Evolutionary conservation across 306 rosid genomes (phyloP).

Genomic region (Prosopis cineraria): DNA sequence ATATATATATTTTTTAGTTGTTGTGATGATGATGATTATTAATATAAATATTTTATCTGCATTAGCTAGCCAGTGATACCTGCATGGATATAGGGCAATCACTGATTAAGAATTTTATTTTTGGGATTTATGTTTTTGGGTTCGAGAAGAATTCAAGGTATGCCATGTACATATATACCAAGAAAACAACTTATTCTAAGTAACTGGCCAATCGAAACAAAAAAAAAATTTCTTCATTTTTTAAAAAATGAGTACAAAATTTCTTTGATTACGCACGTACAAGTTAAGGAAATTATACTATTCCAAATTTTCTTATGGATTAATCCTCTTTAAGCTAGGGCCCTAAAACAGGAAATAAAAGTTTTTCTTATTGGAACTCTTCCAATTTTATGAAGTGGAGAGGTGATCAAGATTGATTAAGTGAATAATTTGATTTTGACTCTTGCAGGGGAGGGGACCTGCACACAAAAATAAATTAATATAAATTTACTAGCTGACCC

Average conservation of each 20-base stretch:
- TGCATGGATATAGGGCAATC: not conserved
- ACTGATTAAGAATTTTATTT: not conserved
- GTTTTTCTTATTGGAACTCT: not conserved
- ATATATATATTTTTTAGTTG: not conserved
- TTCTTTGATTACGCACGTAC: not conserved
- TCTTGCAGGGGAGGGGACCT: slow-evolving; percentile 30
- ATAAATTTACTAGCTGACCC: slow-evolving; percentile 29
- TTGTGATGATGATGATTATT: slow-evolving; percentile 11
- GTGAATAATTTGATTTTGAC: slow-evolving; percentile 52
- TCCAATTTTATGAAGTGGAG: not conserved
- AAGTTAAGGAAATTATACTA: not conserved
- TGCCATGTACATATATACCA: not conserved
- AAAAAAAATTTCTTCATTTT: not conserved
- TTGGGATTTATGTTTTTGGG: not conserved
- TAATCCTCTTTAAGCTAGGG: not conserved
- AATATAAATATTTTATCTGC: slow-evolving; percentile 13
- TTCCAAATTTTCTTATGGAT: not conserved
- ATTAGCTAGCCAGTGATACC: not conserved
- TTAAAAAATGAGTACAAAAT: not conserved
- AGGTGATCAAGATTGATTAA: not conserved
- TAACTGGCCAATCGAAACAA: not conserved
- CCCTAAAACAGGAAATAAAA: not conserved
- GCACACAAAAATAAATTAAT: slow-evolving; percentile 29
- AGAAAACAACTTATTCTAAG: not conserved
- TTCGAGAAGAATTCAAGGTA: not conserved